phyloP scores from a whole-genome alignment of 805 yeast genomes.

The Saccharomycopsis malanga region DNA sequence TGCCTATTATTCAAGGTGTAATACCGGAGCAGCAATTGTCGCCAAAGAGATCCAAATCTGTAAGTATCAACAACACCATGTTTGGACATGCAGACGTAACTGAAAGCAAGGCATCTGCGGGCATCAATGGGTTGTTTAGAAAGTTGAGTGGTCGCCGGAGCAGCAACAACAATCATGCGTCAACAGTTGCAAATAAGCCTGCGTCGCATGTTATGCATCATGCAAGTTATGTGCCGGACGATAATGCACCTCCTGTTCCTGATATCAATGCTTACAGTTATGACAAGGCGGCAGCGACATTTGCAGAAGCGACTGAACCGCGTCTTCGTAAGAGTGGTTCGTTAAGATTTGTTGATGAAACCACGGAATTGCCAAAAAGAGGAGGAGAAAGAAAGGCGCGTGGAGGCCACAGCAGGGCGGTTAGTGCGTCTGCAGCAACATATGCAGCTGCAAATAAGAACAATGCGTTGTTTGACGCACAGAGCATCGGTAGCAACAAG shows the following conservation, averaged over 20 bases:
- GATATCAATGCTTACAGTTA: constrained; percentile 7
- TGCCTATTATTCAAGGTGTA: neutral
- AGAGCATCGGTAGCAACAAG: constrained; percentile 4
- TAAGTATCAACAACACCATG: constrained; percentile 2
- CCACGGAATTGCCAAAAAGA: constrained; percentile 9
- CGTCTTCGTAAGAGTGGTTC: constrained; percentile 18
- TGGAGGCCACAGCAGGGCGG: constrained; percentile 20
- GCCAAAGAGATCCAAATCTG: constrained; percentile 19
- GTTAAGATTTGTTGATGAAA: constrained; percentile 7
- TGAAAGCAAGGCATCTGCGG: constrained; percentile 8
- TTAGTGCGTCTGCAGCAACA: constrained; percentile 22
- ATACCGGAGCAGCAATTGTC: constrained; percentile 17
- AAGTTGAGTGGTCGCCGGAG: constrained; percentile 28
- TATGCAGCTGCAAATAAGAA: constrained; percentile 16
- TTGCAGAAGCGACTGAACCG: neutral
- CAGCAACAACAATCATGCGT: constrained; percentile 3
- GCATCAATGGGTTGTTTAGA: constrained; percentile 27
- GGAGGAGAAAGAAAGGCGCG: constrained; percentile 12
- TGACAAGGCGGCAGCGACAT: neutral
- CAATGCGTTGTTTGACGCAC: constrained; percentile 11
- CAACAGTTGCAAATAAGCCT: neutral
- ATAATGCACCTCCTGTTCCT: constrained; percentile 22
- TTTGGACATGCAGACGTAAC: constrained; percentile 2
- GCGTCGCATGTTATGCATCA: constrained; percentile 1
- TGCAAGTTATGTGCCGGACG: constrained; percentile 20